Evolutionary conservation across 495 filamentous ascomycete genomes (phyloP).

Genomic region (Pyronema domesticum): DNA sequence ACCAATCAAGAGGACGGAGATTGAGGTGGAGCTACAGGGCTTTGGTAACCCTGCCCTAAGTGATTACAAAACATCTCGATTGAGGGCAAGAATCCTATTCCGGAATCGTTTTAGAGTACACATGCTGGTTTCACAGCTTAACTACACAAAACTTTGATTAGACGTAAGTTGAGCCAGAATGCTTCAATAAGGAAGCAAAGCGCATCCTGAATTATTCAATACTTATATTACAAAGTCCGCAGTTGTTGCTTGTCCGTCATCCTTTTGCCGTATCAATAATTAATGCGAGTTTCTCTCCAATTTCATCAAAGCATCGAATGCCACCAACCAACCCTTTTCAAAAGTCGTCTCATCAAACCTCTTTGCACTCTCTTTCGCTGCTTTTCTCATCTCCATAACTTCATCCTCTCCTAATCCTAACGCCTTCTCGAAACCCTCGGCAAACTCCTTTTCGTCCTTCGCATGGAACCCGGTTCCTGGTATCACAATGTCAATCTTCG

Average conservation of each 20-base stretch:
- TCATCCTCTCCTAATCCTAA: constrained; percentile 48
- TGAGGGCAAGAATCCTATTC: no score
- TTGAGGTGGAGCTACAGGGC: no score
- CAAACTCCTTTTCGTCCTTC: constrained; percentile 55
- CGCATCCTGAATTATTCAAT: background rate
- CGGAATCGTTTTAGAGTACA: background rate
- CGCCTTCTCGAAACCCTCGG: constrained; percentile 56
- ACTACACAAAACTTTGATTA: background rate
- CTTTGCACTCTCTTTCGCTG: constrained; percentile 57
- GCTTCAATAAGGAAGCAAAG: no score
- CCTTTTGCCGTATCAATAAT: background rate
- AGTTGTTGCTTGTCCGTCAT: background rate
- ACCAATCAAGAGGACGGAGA: no score
- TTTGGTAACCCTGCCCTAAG: no score
- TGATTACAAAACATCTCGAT: no score
- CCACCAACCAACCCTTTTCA: constrained; percentile 48
- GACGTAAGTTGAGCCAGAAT: no score
- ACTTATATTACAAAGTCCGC: background rate
- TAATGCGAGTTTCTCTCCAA: constrained; percentile 15
- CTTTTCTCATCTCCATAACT: constrained; percentile 47
- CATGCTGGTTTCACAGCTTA: background rate
- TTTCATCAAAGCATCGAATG: constrained; percentile 52
- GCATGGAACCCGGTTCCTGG: constrained; percentile 68
- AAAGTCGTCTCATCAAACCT: constrained; percentile 83
- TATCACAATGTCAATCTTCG: constrained; percentile 80